Base-by-base conservation (phyloP, 305 asterid species). In the Fraxinus sp. region DNA sequence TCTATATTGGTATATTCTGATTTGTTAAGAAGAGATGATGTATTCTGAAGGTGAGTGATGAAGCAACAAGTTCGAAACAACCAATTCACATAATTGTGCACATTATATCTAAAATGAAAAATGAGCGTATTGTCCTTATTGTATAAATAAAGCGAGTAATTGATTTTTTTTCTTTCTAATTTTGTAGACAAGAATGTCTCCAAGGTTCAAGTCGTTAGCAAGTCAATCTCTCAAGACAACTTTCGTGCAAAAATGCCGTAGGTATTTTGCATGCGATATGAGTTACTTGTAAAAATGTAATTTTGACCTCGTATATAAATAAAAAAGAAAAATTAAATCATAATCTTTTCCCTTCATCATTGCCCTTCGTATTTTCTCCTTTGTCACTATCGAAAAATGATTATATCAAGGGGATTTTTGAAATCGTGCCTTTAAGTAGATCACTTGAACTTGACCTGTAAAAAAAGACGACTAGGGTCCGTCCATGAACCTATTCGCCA, bases 401-500 rank as follows among this genome's bases (percentile, higher is more conserved):
- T 22, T 18, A 59, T 59, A 59, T 20, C 4, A n/a, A 59, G 18
- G 16, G 57, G 5, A 16, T 52, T 52, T 2, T 62, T 20, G 14
- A 20, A 22, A 13, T 18, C 2, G 4, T 22, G 0, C 30, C 28
- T 18, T 59, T 41, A 41, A 41, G 49, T 41, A 41, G 8, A 55
- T 20, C 26, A 6, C 9, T 55, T 57, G 68, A 59, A 20, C 4
- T 59, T 20, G 70, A 22, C 72, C 14, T 62, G 10, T 20, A 22
- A 62, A 62, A 22, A 62, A 62, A 22, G 33, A 14, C 80, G 36
- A 75, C 71, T 16, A 26, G 73, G 44, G n/a, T n/a, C n/a, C n/a
- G 76, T 85, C 49, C 85, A 79, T 82, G 85, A 85, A 85, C 81
- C 88, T 78, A 77, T 73, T 81, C 33, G 79, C 74, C 66, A 75